These are phyloP conservation scores for Batkoa obscura DNA, from an alignment of 371 early-diverging fungal genomes.

Conservation along the genomic window DNA sequence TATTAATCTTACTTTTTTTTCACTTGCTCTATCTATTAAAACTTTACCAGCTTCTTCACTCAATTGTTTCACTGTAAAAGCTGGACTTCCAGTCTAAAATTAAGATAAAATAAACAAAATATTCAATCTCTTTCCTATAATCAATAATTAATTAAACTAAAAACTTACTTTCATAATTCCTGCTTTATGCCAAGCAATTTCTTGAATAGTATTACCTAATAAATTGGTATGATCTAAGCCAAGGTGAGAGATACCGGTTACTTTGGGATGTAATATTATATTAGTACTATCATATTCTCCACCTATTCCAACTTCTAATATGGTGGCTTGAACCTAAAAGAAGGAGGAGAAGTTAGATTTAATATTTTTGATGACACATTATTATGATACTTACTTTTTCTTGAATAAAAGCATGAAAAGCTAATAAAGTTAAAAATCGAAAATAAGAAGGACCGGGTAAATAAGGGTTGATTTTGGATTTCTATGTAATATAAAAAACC, in stretches of 20 bases:
- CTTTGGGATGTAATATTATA: slow-evolving; percentile 42
- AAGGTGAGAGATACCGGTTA: slow-evolving; percentile 61
- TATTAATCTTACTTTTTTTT: slow-evolving; percentile 26
- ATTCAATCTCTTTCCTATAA: background rate
- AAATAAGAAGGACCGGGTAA: slow-evolving; percentile 66
- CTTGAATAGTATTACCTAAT: slow-evolving; percentile 48
- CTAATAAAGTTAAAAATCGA: slow-evolving; percentile 72
- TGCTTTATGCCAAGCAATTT: slow-evolving; percentile 89
- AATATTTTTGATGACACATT: background rate
- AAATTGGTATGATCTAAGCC: slow-evolving; percentile 61
- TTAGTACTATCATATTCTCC: slow-evolving; percentile 77
- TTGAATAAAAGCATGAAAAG: slow-evolving; percentile 65
- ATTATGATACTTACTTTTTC: slow-evolving; percentile 29
- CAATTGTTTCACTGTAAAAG: slow-evolving; percentile 43
- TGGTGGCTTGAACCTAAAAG: slow-evolving; percentile 46
- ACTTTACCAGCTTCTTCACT: slow-evolving; percentile 42
- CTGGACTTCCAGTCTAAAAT: slow-evolving; percentile 33
- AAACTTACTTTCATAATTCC: slow-evolving; percentile 60
- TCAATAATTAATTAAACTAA: background rate
- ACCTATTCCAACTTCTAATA: slow-evolving; percentile 71
- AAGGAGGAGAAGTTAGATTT: background rate
- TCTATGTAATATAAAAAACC: background rate
- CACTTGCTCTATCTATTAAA: slow-evolving; percentile 41
- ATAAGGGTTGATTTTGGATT: background rate
- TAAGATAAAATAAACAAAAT: background rate